Conservation (phyloP, 78 protist genomes). For the Polysphondylium violaceum region DNA sequence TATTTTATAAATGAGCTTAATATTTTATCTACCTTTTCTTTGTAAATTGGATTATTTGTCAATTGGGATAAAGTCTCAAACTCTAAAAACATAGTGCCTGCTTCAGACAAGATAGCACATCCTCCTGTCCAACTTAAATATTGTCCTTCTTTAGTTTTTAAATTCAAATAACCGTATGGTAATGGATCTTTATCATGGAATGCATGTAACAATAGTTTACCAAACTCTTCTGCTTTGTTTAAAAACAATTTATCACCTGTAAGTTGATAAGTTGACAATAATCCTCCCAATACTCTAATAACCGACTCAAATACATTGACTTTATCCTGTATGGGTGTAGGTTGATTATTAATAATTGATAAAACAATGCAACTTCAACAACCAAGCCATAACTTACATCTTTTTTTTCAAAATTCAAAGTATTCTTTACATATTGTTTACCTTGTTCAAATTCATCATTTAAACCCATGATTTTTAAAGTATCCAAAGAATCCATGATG, state of each 20-base stretch:
- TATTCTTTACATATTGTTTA: conserved; percentile 33
- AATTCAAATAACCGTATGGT: conserved; percentile 14
- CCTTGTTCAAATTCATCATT: conserved; percentile 62
- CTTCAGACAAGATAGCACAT: conserved; percentile 74
- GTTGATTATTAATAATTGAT: background rate
- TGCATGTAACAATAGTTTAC: conserved; percentile 74
- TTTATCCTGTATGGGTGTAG: no score
- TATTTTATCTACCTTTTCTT: background rate
- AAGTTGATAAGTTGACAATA: conserved; percentile 84
- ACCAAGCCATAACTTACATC: background rate
- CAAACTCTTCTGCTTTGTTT: conserved; percentile 86
- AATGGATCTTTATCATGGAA: background rate
- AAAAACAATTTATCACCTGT: conserved; percentile 75
- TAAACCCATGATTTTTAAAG: conserved; percentile 83
- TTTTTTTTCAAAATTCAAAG: background rate
- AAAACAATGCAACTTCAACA: no score
- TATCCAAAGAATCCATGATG: conserved; percentile 81
- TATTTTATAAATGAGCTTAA: conserved; percentile 1
- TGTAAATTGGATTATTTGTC: conserved; percentile 36
- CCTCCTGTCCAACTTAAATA: conserved; percentile 41
- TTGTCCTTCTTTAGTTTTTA: background rate
- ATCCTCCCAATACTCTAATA: conserved; percentile 91
- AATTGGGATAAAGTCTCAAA: conserved; percentile 56
- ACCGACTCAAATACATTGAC: conserved; percentile 90
- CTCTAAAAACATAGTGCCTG: conserved; percentile 89